phyloP scores from a whole-genome alignment of 371 early-diverging fungal species.

The Saksenaea oblongispora region DNA sequence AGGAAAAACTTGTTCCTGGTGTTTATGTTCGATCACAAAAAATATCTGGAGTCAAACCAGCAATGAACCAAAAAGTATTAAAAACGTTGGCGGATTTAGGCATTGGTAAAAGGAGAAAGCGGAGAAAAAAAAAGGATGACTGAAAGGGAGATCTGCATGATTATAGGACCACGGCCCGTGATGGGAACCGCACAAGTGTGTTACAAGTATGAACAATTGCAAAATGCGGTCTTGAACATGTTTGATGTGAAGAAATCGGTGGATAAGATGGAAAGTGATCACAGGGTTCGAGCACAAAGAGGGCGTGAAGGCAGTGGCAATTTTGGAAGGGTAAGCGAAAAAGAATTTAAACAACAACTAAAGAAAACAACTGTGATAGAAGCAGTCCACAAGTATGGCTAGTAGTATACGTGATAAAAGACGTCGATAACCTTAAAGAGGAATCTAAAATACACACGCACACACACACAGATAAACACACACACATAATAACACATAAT shows the following conservation, averaged over 20 bases:
- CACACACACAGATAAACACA: no score
- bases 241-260: constrained; percentile 80
- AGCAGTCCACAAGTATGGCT: neutral
- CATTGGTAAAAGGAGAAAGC: constrained; percentile 33
- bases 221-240: constrained; percentile 66
- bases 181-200: constrained; percentile 82
- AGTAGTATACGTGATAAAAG: constrained; percentile 1
- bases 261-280: constrained; percentile 80
- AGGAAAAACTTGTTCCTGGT: constrained; percentile 73
- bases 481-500: no score
- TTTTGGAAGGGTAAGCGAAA: neutral
- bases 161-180: constrained; percentile 64
- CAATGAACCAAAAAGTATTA: constrained; percentile 63
- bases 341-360: neutral
- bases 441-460: no score
- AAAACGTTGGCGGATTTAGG: constrained; percentile 72
- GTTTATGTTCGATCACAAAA: constrained; percentile 77
- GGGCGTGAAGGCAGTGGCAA: neutral
- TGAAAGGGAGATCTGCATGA: constrained; percentile 5
- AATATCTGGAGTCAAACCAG: constrained; percentile 65
- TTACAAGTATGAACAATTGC: constrained; percentile 73
- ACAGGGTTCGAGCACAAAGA: constrained; percentile 8
- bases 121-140: constrained; percentile 3
- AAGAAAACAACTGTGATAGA: neutral
- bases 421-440: neutral